Percentiles rank a stretch among this genome's conserved stretches.
Evolutionary conservation across 1,284 basidiomycete species (phyloP).

Genomic region (Cutaneotrichosporon cyanovorans): DNA sequence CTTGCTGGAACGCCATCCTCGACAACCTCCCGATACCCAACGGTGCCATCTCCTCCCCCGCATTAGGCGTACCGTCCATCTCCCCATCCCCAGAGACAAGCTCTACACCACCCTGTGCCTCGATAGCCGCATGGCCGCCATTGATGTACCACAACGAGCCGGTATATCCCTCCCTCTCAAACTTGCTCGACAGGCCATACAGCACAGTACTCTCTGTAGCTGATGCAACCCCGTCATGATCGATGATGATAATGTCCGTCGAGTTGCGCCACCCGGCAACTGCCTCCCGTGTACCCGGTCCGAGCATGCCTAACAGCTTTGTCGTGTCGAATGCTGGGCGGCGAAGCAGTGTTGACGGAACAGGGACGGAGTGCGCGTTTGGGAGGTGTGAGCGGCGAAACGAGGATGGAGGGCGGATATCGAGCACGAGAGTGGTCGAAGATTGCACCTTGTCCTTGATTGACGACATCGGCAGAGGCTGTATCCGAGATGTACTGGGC

Average conservation of each 20-base stretch:
- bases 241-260: constrained; percentile 66
- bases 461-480: no score
- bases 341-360: constrained; percentile 88
- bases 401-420: constrained; percentile 76
- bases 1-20: constrained; percentile 31
- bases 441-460: no score
- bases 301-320: constrained; percentile 65
- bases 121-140: constrained; percentile 62
- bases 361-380: constrained; percentile 74
- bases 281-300: constrained; percentile 54
- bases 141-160: constrained; percentile 65
- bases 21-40: constrained; percentile 20
- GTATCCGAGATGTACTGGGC: no score
- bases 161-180: constrained; percentile 60
- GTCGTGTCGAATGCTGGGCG: constrained; percentile 72
- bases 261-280: constrained; percentile 53
- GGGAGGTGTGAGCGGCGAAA: constrained; percentile 60
- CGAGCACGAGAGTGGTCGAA: constrained; percentile 57
- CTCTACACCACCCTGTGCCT: constrained; percentile 5
- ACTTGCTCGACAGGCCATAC: constrained; percentile 73
- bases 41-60: not conserved
- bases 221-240: constrained; percentile 59
- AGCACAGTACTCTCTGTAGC: constrained; percentile 63
- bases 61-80: not conserved
- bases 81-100: not conserved